Conservation (phyloP, 805 yeast genomes). For the Starmerella vitae region DNA sequence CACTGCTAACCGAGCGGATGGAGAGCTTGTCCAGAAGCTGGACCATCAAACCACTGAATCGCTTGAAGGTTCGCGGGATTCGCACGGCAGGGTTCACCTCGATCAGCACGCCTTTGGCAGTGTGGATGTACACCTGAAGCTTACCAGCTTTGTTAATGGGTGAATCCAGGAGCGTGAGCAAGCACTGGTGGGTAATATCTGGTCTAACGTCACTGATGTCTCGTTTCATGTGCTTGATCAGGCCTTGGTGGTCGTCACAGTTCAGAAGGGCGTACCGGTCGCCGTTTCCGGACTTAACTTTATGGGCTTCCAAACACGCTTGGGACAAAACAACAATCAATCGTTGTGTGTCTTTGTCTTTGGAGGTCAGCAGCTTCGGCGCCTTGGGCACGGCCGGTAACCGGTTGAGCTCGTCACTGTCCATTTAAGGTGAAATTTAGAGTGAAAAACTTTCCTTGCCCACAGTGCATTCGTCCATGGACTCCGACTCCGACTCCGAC, state of each 20-base stretch:
- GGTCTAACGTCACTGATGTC: constrained; percentile 98
- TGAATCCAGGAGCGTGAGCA: constrained; percentile 85
- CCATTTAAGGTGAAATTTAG: too few species aligned
- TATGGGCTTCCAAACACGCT: constrained; percentile 92
- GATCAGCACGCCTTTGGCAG: constrained; percentile 85
- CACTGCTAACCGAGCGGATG: constrained; percentile 87
- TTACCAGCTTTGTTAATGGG: constrained; percentile 97
- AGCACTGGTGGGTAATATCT: constrained; percentile 97
- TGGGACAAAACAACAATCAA: constrained; percentile 88
- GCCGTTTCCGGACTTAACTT: constrained; percentile 62
- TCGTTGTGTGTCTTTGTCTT: constrained; percentile 75
- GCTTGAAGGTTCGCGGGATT: constrained; percentile 94
- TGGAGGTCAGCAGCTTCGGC: constrained; percentile 67
- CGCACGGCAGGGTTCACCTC: constrained; percentile 95
- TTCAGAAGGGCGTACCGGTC: constrained; percentile 88
- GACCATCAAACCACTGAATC: constrained; percentile 96
- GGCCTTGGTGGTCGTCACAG: constrained; percentile 97
- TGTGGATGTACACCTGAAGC: constrained; percentile 89
- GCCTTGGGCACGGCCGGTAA: constrained; percentile 80
- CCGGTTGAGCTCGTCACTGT: constrained; percentile 22
- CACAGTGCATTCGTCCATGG: neutral
- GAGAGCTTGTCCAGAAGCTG: constrained; percentile 85
- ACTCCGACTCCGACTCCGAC: constrained; percentile 14
- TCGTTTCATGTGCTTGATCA: constrained; percentile 87
- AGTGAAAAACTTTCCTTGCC: too few species aligned